Evolutionary conservation across 2,329 filamentous ascomycete genomes (phyloP).

Genomic region (Tolypocladium cylindrosporum): DNA sequence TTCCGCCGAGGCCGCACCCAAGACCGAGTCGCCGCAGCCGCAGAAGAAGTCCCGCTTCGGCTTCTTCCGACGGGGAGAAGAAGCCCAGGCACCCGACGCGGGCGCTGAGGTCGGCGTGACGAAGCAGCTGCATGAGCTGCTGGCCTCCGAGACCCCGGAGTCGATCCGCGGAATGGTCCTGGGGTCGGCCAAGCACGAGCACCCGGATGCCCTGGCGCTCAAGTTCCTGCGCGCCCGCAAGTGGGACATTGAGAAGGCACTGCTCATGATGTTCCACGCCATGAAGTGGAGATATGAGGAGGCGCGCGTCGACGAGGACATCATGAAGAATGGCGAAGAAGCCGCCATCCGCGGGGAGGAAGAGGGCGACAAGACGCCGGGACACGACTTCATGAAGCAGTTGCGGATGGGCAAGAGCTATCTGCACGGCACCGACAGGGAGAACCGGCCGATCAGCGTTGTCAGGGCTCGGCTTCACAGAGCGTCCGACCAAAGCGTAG

Average conservation of each 20-base stretch:
- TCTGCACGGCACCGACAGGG: conserved; percentile 76
- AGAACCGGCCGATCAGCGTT: conserved; percentile 76
- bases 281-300: conserved; percentile 83
- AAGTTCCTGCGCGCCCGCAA: conserved; percentile 83
- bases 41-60: conserved; percentile 61
- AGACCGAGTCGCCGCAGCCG: conserved; percentile 39
- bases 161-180: conserved; percentile 74
- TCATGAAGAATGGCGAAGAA: conserved; percentile 68
- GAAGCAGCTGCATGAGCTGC: conserved; percentile 73
- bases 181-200: conserved; percentile 90
- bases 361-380: conserved; percentile 49
- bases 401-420: conserved; percentile 88
- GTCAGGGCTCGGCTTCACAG: conserved; percentile 76
- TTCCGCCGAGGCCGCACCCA: conserved; percentile 5
- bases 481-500: conserved; percentile 71
- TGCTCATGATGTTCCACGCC: conserved; percentile 89
- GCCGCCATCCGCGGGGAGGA: conserved; percentile 51
- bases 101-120: conserved; percentile 37
- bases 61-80: conserved; percentile 57
- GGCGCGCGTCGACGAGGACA: conserved; percentile 83
- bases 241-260: conserved; percentile 91
- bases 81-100: conserved; percentile 14
- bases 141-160: conserved; percentile 68
- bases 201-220: conserved; percentile 76
- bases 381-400: conserved; percentile 72